Percentiles rank a stretch among this genome's conserved stretches.
phyloP scores from a whole-genome alignment of 768 basidiomycete species.

The Rickenella mellea region DNA sequence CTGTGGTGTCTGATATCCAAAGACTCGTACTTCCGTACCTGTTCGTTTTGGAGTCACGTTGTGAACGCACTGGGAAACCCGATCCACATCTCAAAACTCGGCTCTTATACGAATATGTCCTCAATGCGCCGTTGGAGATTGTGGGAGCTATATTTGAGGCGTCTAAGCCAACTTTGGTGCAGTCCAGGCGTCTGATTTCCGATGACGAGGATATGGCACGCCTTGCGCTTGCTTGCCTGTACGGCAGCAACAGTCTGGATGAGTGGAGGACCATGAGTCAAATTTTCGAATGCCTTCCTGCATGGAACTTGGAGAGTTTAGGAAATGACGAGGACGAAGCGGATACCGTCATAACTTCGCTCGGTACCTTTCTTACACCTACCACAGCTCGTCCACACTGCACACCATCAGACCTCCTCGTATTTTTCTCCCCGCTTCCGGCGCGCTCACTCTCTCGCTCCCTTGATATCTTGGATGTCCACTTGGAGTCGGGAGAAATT shows the following conservation, averaged over 20 bases:
- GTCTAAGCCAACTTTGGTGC: slow-evolving; percentile 81
- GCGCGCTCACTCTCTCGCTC: slow-evolving; percentile 66
- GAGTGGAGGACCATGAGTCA: slow-evolving; percentile 80
- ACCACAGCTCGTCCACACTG: slow-evolving; percentile 47
- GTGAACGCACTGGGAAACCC: slow-evolving; percentile 69
- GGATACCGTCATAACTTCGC: slow-evolving; percentile 73
- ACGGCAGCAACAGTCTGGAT: slow-evolving; percentile 64
- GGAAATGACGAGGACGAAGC: slow-evolving; percentile 63
- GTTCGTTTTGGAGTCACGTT: slow-evolving; percentile 81
- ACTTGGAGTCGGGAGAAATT: slow-evolving; percentile 90
- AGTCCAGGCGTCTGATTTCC: slow-evolving; percentile 61
- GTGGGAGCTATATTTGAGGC: slow-evolving; percentile 76
- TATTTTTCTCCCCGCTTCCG: slow-evolving; percentile 78
- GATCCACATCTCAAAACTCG: slow-evolving; percentile 59
- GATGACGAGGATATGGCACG: slow-evolving; percentile 79
- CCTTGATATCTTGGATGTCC: slow-evolving; percentile 87
- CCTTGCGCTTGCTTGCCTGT: slow-evolving; percentile 80
- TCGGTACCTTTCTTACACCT: slow-evolving; percentile 73
- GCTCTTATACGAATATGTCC: slow-evolving; percentile 62
- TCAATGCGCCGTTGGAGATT: slow-evolving; percentile 56
- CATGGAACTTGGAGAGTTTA: slow-evolving; percentile 53
- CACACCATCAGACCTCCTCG: slow-evolving; percentile 60
- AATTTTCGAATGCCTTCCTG: slow-evolving; percentile 95
- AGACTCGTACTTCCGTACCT: slow-evolving; percentile 87
- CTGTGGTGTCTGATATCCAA: slow-evolving; percentile 57